Evolutionary conservation across 805 yeast genomes (phyloP), one percentile per base, ranked within the genome.

Genomic region (Candida montana): DNA sequence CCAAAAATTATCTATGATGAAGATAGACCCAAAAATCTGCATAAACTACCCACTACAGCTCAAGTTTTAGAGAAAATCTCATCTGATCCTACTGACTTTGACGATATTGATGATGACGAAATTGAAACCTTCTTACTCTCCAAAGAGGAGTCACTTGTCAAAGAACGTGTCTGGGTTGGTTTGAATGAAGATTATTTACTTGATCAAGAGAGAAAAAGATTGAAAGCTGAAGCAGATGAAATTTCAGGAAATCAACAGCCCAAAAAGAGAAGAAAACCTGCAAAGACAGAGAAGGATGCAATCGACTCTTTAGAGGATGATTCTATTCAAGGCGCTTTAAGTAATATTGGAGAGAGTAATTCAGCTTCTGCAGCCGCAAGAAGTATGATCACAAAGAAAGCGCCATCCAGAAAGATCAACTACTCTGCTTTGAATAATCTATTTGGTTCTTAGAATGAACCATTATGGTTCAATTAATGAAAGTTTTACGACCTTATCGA

Each of bases 141-240:
- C 2, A 79, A 74, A 40, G 88, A 81, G 38, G 96, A 90, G 47
- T 72, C 81, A 10, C 71, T 66, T 42, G 58, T 82, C 48, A 93
- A 91, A 60, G 90, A 88, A 51, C 72, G 83, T 45, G 77, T 90
- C 3, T 93, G 99, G 98, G 79, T 84, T 40, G 90, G 93, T 2
- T 70, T 87, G 31, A 90, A 95, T 61, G 85, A 84, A 45, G 98
- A 90, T 23, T 93, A 77, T 57, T 64, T 93, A 41, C 59, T 87
- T 8, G 93, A 83, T 36, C 95, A 88, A 62, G 97, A 91, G 53
- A 77, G 78, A 51, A 89, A 87, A 56, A 68, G 90, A 47, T 68
- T 91, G 45, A 87, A 90, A 58, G 73, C 74, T 39, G 95, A 89
- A 58, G 93, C 95, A 0, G 98, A 93, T 63, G 78, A 75, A 45